phyloP scores from a whole-genome alignment of 768 basidiomycete genomes.

The Trametes punicea region DNA sequence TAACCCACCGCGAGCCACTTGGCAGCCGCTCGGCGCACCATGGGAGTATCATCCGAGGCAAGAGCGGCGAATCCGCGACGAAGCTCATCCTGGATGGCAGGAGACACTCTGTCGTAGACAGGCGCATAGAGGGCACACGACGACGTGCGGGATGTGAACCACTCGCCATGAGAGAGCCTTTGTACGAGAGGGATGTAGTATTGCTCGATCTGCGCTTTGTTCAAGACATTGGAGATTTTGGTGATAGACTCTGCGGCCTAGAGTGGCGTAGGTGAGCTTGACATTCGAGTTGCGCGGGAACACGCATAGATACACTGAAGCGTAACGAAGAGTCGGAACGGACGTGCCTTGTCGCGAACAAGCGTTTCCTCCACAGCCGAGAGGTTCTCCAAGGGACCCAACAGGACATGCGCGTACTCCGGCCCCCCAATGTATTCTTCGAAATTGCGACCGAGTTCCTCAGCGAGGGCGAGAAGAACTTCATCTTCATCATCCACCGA shows the following conservation, averaged over 20 bases:
- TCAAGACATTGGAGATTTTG: constrained; percentile 77
- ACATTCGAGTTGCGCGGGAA: background rate
- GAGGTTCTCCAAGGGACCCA: constrained; percentile 92
- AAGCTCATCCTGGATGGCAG: constrained; percentile 78
- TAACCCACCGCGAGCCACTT: constrained; percentile 90
- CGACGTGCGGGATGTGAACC: constrained; percentile 98
- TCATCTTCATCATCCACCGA: constrained; percentile 99
- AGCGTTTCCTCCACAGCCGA: constrained; percentile 97
- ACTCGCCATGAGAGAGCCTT: constrained; percentile 88
- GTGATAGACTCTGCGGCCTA: constrained; percentile 96
- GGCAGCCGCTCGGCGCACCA: constrained; percentile 95
- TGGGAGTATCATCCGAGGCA: constrained; percentile 93
- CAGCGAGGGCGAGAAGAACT: constrained; percentile 90
- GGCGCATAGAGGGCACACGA: constrained; percentile 91
- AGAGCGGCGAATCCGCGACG: constrained; percentile 80
- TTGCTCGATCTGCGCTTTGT: constrained; percentile 78
- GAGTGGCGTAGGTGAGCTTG: background rate
- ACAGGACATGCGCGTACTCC: constrained; percentile 79
- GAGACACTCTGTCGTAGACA: constrained; percentile 78
- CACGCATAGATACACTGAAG: background rate
- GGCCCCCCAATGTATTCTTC: constrained; percentile 93
- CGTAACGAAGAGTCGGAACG: background rate
- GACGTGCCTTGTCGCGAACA: constrained; percentile 89
- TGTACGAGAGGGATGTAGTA: constrained; percentile 89
- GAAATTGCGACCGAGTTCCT: constrained; percentile 89